Percentiles rank a stretch among this genome's conserved stretches.
Conservation (phyloP, 148 eudicot genomes). For the Rhododendron ferrugineum region DNA sequence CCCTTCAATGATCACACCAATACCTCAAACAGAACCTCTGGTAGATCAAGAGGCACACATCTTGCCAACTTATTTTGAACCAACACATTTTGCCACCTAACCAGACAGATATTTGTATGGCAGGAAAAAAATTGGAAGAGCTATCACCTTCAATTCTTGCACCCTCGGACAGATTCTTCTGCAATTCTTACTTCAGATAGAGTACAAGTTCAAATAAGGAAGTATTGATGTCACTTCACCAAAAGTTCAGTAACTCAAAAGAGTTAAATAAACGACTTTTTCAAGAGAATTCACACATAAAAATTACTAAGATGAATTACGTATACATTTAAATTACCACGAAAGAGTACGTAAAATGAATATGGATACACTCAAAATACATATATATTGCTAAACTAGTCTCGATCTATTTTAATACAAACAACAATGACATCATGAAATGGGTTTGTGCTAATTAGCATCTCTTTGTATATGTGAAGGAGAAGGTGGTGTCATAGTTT, state of each 20-base stretch:
- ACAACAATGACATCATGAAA: background rate
- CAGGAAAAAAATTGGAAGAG: background rate
- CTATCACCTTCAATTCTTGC: background rate
- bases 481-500: slow-evolving; percentile 34
- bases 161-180: slow-evolving; percentile 1
- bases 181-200: background rate
- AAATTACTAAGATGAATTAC: too few species aligned
- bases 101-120: background rate
- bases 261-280: background rate
- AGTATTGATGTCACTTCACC: background rate
- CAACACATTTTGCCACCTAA: background rate
- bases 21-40: background rate
- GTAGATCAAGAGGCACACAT: background rate
- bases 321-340: background rate
- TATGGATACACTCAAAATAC: slow-evolving; percentile 2
- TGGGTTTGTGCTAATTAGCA: slow-evolving; percentile 6
- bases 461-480: slow-evolving; percentile 29
- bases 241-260: background rate
- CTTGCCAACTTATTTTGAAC: background rate
- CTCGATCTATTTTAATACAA: background rate
- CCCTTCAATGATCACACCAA: background rate
- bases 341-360: background rate
- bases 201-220: background rate
- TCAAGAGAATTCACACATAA: background rate
- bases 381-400: background rate